Evolutionary conservation across 2,329 filamentous ascomycete genomes (phyloP), one percentile per base, ranked within the genome.

Genomic region (Nigrospora sphaerica): DNA sequence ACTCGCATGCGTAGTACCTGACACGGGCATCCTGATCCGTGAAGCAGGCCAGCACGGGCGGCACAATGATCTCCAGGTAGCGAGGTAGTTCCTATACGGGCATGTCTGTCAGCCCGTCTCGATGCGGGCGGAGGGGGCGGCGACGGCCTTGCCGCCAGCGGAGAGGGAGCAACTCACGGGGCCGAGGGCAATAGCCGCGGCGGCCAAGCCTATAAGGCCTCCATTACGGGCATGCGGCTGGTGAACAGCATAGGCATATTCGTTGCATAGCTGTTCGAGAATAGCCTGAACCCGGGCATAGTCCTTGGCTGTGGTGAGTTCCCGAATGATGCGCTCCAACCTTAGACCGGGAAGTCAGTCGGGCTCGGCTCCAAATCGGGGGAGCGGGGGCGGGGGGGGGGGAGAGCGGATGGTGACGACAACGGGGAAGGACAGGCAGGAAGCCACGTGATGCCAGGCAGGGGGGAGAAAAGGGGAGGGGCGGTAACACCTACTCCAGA

Each of bases 1-100:
- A 95, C 72, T 98, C 93, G 69, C 93, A 98, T 19, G 93, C 93
- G 69, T 98, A 98, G 67, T 98, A 98, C 53, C 93, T 81, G 32
- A 97, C 93, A 48, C 93, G 81, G 28, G 93, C 91, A 85, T 98
- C 93, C 72, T 97, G 93, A 57, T 98, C 95, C 48, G 88, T 88
- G 68, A 98, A 98, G 73, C 95, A 98, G 44, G 93, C 93, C 39
- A 98, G 78, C 6, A 98, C 93, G 3, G 95, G 95, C 39, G 92
- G 92, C 0, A 98, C 92, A 57, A 98, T 97, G 57, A 91, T 85
- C 62, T 90, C 85, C 43, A 98, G 78, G 64, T 97, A 96, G 50
- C 85, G 85, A 32, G 93, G 90, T 47, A 98, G 81, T 65, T 95
- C 92, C 83, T 96, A 67, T 50, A 35, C 50, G 53, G 55, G 57